Evolutionary conservation across 1,139 yeast species (phyloP).

Genomic region (Zygoascus meyerae): DNA sequence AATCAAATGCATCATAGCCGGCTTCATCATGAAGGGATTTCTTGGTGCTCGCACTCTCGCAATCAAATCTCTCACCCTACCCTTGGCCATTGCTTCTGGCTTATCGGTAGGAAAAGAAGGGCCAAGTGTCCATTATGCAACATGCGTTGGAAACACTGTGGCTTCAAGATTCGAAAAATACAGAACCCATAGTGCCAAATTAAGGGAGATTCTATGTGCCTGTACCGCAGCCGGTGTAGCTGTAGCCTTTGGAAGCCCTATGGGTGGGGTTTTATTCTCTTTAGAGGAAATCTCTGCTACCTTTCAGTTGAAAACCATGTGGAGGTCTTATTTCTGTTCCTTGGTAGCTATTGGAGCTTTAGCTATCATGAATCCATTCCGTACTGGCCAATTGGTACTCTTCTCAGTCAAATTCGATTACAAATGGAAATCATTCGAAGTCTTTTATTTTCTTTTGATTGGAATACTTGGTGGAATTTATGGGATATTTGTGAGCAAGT

Average conservation of each 20-base stretch:
- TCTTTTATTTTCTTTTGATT: constrained; percentile 68
- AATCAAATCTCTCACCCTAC: constrained; percentile 75
- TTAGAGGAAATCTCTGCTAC: constrained; percentile 70
- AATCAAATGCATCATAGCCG: constrained; percentile 90
- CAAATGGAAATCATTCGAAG: constrained; percentile 82
- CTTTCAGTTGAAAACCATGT: constrained; percentile 71
- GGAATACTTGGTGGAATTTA: constrained; percentile 91
- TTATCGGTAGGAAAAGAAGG: constrained; percentile 81
- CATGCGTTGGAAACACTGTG: constrained; percentile 67
- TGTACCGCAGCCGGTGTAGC: constrained; percentile 94
- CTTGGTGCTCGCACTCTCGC: constrained; percentile 66
- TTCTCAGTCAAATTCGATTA: constrained; percentile 83
- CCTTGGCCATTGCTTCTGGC: constrained; percentile 80
- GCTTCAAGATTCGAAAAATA: constrained; percentile 49
- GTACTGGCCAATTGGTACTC: constrained; percentile 89
- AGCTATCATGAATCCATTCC: constrained; percentile 70
- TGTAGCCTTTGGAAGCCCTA: constrained; percentile 90
- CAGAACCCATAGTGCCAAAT: constrained; percentile 35
- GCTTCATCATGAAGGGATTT: constrained; percentile 76
- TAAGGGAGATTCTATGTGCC: constrained; percentile 63
- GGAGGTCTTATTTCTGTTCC: constrained; percentile 91
- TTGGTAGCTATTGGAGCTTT: constrained; percentile 79
- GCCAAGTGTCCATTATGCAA: constrained; percentile 82
- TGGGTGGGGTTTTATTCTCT: constrained; percentile 88
- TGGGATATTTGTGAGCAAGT: constrained; percentile 75